Evolutionary conservation across 495 filamentous ascomycete genomes (phyloP), one percentile per base, ranked within the genome.

Genomic region (Elasticomyces elasticus): DNA sequence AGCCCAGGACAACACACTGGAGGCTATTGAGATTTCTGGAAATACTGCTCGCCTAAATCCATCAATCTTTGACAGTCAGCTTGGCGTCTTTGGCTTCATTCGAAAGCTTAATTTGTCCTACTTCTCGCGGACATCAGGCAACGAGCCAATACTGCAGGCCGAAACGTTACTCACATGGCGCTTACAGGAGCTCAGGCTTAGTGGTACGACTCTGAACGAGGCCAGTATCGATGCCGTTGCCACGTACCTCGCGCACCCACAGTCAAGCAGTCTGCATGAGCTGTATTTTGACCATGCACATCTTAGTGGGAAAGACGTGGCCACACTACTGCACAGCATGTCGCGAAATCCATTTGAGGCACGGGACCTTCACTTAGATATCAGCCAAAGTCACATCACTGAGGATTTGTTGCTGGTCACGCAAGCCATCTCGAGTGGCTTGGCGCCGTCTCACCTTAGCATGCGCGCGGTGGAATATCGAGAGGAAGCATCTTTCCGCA

Each of bases 381-480:
- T 95, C 51, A 94, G 80, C 60, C 83, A 85, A 47, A 98, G 95
- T 67, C 78, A 80, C 7, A 76, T 96, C 24, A 85, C 89, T 58
- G 77, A 77, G 61, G 77, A 82, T 38, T 86, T 87, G 42, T 77
- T 80, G 2, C 68, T 78, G 52, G 74, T 98, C 26, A 80, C 84
- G 33, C 74, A 81, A 30, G 82, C 82, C 20, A 84, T 95, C 53
- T 73, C 74, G 9, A 65, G 74, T 30, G 76, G 77, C 24, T 62
- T 79, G 41, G 81, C 85, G 0, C 89, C 91, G 4, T 75, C 81
- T 19, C 81, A 80, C 55, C 64, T 98, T 22, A 82, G 81, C 20
- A 83, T 98, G 75, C 77, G 85, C 52, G 86, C 91, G 80, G 78
- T 96, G 23, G 89, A 95, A 62, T 95, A 86, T 64, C 75, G 82